Base-by-base conservation (phyloP, 805 yeast species). In the Teunomyces tritomae region DNA sequence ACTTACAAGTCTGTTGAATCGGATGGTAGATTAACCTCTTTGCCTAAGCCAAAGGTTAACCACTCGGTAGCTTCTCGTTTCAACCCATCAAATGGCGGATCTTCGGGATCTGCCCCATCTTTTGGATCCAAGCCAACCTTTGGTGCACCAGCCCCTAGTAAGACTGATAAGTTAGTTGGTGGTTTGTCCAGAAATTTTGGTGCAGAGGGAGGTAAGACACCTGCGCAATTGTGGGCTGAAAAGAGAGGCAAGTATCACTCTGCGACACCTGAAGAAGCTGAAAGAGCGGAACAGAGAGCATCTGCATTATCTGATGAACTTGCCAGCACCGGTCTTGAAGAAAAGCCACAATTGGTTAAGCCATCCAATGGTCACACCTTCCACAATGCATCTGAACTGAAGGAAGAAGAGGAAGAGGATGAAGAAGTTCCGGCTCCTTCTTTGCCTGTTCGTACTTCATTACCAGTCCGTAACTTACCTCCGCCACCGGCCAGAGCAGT, bases 141-240 rank as follows among this genome's bases (percentile, higher is more conserved):
- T 51, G 75, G 76, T 20, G 44, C 53, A 16, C 42, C 34, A 13
- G 11, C 60, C 11, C 36, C 50, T 13, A 57, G 61, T 36, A 61
- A 63, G 39, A 11, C 10, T 17, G 74, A 74, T 26, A 75, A 78
- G 50, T 67, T 76, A 3, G 76, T 78, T 40, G 82, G 83, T 46
- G 92, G 89, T 34, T 69, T 82, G 43, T 75, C 80, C 27, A 73
- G 78, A 59, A 76, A 81, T 62, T 85, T 79, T 63, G 94, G 80
- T 52, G 70, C 84, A 46, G 79, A 79, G 51, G 79, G 77, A 51
- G 97, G 96, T 51, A 87, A 89, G 67, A 87, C 96, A 6, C 97
- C 97, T 20, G 97, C 97, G 27, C 97, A 90, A 70, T 59, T 88
- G 27, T 90, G 97, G 97, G 97, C 97, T 20, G 97, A 87, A 63